These are phyloP conservation scores for Solanum boliviense DNA, from an alignment of 257 asterid species.

Conservation along the genomic window DNA sequence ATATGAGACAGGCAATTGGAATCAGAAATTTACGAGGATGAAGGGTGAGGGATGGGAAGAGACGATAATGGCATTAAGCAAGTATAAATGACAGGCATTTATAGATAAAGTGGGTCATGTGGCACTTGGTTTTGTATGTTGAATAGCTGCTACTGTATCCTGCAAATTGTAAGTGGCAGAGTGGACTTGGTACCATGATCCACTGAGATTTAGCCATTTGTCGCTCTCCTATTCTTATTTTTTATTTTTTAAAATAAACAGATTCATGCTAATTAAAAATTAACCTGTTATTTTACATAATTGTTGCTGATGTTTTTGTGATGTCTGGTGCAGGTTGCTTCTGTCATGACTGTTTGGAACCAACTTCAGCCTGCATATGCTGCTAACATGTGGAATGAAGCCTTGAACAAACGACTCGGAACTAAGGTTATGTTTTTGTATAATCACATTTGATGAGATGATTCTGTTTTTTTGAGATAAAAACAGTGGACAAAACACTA, in stretches of 20 bases:
- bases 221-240: background rate
- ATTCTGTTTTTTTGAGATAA: background rate
- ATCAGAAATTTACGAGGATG: background rate
- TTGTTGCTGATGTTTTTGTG: slow-evolving; percentile 4
- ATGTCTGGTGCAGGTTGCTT: slow-evolving; percentile 55
- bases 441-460: background rate
- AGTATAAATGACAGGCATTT: background rate
- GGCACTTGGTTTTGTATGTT: background rate
- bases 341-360: slow-evolving; percentile 83
- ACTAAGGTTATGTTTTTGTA: slow-evolving; percentile 46
- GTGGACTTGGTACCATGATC: background rate
- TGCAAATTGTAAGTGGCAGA: background rate
- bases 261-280: background rate
- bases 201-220: background rate
- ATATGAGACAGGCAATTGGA: background rate
- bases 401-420: slow-evolving; percentile 84
- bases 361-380: slow-evolving; percentile 79
- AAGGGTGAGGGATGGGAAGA: background rate
- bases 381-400: slow-evolving; percentile 86
- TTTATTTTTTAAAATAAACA: background rate
- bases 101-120: background rate
- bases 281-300: background rate
- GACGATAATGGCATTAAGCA: background rate
- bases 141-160: background rate
- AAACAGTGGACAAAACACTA: background rate